A percentile compares a stretch with the other conserved stretches of the same genome.
Conservation (phyloP, 495 filamentous ascomycete genomes). For the Neurospora cerealis region DNA sequence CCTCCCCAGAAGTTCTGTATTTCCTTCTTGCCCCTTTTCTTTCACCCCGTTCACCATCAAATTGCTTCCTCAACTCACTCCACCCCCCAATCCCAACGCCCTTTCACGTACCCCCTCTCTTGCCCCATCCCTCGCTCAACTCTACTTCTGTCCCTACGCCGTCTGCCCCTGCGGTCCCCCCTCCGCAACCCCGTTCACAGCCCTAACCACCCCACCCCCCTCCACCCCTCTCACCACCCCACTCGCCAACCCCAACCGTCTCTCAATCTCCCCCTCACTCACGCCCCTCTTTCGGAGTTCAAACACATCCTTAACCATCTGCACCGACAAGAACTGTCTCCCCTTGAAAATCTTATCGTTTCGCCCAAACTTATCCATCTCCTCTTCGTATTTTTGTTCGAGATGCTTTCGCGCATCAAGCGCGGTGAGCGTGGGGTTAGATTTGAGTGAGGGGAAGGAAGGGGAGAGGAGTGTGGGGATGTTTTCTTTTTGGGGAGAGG, state of each 20-base stretch:
- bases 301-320: conserved; percentile 26
- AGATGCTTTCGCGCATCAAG: conserved; percentile 29
- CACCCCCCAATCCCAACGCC: neutral
- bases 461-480: conserved; percentile 3
- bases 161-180: no score
- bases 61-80: neutral
- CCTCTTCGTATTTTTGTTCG: conserved; percentile 24
- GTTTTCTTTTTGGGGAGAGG: neutral
- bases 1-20: neutral
- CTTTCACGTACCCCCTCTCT: no score
- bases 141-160: neutral
- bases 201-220: conserved; percentile 25
- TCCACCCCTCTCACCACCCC: conserved; percentile 21
- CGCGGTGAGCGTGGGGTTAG: conserved; percentile 31
- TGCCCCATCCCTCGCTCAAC: neutral
- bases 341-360: conserved; percentile 14
- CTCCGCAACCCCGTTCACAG: conserved; percentile 8
- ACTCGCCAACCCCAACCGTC: conserved; percentile 23
- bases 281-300: conserved; percentile 23
- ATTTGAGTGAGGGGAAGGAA: conserved; percentile 17
- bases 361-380: conserved; percentile 23
- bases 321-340: conserved; percentile 30
- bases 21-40: neutral
- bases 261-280: conserved; percentile 25
- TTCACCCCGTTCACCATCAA: neutral